phyloP scores from a whole-genome alignment of 352 stramenopile genomes.

The Pythium volutum region DNA sequence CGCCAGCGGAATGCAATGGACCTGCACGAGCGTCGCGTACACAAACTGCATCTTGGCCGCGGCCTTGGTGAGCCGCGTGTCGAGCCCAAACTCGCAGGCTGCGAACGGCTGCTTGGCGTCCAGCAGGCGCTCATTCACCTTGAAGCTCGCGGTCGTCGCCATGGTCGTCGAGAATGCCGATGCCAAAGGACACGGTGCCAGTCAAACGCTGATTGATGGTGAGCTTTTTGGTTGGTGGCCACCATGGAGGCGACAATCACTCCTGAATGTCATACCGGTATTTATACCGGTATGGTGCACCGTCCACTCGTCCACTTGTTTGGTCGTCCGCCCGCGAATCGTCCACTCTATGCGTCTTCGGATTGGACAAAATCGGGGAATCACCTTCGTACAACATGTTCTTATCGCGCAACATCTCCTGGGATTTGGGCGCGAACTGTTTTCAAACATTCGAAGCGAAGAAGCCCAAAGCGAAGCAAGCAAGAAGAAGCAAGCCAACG shows the following conservation, averaged over 20 bases:
- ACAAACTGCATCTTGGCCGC: constrained; percentile 92
- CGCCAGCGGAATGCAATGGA: constrained; percentile 92
- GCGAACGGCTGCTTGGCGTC: constrained; percentile 79
- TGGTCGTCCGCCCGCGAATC: not conserved
- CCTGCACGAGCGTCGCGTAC: constrained; percentile 93
- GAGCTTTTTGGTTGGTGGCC: constrained; percentile 32
- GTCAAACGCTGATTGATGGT: constrained; percentile 14
- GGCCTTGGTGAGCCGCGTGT: constrained; percentile 91
- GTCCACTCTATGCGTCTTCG: constrained; percentile 2
- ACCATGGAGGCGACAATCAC: not conserved
- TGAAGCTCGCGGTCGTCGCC: constrained; percentile 34
- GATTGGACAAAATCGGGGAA: constrained; percentile 21
- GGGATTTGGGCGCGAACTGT: not conserved
- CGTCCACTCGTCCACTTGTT: constrained; percentile 17
- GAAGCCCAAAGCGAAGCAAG: not conserved
- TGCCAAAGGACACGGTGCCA: constrained; percentile 23
- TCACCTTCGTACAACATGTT: constrained; percentile 10
- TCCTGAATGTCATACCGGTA: constrained; percentile 15
- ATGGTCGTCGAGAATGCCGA: constrained; percentile 14
- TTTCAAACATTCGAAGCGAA: constrained; percentile 29
- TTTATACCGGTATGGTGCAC: constrained; percentile 16
- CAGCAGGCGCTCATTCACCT: constrained; percentile 70
- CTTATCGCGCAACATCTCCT: constrained; percentile 1
- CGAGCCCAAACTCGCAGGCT: constrained; percentile 86
- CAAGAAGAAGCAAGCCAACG: not conserved